These are phyloP conservation scores for Naganishia cerealis DNA, from an alignment of 1,284 basidiomycete species.

Conservation along the genomic window DNA sequence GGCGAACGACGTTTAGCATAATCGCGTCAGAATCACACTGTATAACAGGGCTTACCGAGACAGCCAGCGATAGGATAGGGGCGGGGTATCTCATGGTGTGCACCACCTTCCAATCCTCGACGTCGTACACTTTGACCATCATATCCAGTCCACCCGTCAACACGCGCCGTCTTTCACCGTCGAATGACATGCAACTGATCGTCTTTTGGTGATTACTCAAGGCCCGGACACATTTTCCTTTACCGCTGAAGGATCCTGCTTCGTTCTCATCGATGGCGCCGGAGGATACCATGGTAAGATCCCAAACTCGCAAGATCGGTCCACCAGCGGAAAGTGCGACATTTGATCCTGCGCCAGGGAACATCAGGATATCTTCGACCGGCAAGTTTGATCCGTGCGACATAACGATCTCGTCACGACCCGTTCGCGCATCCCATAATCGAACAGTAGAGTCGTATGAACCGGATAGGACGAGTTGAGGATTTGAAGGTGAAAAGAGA, in stretches of 20 bases:
- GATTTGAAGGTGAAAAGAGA: constrained; percentile 76
- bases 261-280: constrained; percentile 16
- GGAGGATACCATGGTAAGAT: constrained; percentile 75
- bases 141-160: constrained; percentile 91
- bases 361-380: constrained; percentile 92
- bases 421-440: constrained; percentile 82
- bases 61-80: constrained; percentile 83
- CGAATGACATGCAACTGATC: constrained; percentile 82
- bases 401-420: constrained; percentile 80
- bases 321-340: constrained; percentile 83
- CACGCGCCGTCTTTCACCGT: constrained; percentile 66
- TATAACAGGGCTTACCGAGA: constrained; percentile 65
- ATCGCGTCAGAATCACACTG: background rate
- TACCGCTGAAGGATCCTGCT: constrained; percentile 18
- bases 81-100: constrained; percentile 99
- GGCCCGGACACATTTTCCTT: constrained; percentile 77
- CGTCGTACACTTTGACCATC: constrained; percentile 98
- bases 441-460: constrained; percentile 92
- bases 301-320: constrained; percentile 92
- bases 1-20: constrained; percentile 32
- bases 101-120: constrained; percentile 87
- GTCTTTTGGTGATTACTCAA: constrained; percentile 98
- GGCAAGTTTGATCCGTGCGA: constrained; percentile 63
- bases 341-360: constrained; percentile 72
- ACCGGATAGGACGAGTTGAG: constrained; percentile 82